Evolutionary conservation across 495 filamentous ascomycete genomes (phyloP).

Genomic region (Penicillium steckii): DNA sequence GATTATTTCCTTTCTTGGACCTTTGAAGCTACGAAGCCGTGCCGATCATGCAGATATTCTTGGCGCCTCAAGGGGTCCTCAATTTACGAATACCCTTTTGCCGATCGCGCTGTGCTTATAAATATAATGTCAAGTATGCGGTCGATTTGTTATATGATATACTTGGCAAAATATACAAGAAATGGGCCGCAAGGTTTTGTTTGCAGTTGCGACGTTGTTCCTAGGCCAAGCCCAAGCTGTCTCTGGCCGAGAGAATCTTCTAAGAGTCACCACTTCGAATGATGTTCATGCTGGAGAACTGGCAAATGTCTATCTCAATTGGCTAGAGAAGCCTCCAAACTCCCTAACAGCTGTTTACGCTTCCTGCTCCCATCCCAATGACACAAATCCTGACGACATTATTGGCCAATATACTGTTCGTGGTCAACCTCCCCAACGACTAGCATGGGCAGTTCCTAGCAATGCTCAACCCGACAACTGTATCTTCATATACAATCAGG

Average conservation of each 20-base stretch:
- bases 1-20: not conserved
- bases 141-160: no score
- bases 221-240: constrained; percentile 6
- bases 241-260: not conserved
- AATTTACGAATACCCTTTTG: not conserved
- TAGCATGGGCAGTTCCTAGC: constrained; percentile 12
- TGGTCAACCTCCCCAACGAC: constrained; percentile 5
- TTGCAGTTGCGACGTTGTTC: not conserved
- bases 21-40: not conserved
- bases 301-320: constrained; percentile 10
- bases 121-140: no score
- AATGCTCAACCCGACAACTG: constrained; percentile 6
- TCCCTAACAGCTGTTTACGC: constrained; percentile 4
- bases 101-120: not conserved
- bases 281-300: constrained; percentile 4
- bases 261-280: constrained; percentile 6
- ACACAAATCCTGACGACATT: not conserved
- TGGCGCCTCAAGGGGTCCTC: not conserved
- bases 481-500: constrained; percentile 6
- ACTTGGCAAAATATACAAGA: no score
- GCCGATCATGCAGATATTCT: not conserved
- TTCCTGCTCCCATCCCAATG: not conserved
- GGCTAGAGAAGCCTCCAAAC: not conserved
- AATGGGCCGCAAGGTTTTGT: constrained; percentile 2
- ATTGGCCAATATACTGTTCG: constrained; percentile 5